Evolutionary conservation across 2,329 filamentous ascomycete genomes (phyloP), one percentile per base, ranked within the genome.

Genomic region (Cercospora zeina): DNA sequence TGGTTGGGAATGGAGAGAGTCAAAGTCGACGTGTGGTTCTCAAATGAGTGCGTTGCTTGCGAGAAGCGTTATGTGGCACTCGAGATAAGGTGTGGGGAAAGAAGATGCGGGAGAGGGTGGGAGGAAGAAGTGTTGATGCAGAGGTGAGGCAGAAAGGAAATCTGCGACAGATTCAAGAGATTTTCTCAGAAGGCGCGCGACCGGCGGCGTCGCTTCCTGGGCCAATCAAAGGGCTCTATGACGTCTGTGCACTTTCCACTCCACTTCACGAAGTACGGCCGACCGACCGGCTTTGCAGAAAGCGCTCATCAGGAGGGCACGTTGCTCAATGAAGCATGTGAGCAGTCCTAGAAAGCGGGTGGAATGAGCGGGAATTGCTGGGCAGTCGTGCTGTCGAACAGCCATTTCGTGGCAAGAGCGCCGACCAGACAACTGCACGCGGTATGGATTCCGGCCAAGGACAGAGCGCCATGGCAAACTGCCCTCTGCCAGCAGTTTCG

Each of bases 11-110:
- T 11, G 55, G 33, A n/a, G 47, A 36, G 47, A 16, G 21, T 24
- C 34, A 24, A n/a, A 34, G 34, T 51, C n/a, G 13, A 59, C 19
- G 14, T 53, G 45, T 34, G 34, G 45, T 19, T 19, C 16, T 30
- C 33, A 31, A 59, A 37, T 27, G 33, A 59, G 45, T 51, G 56
- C 56, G 56, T 59, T 24, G 56, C 31, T 34, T 59, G 47, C 45
- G 56, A 51, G 49, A 53, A 51, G 45, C 33, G 42, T 27, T 21
- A 30, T 53, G 10, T 36, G 16, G 56, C 47, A 51, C 56, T 50
- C 47, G 33, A 59, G 45, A 36, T 59, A 47, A 53, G 45, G 47
- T 30, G 21, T 14, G 24, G 39, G 45, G 47, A 39, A 19, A 53
- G 42, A 34, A 36, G 34, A 31, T 21, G 34, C 21, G 34, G n/a